Evolutionary conservation across 768 basidiomycete genomes (phyloP).

Genomic region (Mycena olivaceomarginata): DNA sequence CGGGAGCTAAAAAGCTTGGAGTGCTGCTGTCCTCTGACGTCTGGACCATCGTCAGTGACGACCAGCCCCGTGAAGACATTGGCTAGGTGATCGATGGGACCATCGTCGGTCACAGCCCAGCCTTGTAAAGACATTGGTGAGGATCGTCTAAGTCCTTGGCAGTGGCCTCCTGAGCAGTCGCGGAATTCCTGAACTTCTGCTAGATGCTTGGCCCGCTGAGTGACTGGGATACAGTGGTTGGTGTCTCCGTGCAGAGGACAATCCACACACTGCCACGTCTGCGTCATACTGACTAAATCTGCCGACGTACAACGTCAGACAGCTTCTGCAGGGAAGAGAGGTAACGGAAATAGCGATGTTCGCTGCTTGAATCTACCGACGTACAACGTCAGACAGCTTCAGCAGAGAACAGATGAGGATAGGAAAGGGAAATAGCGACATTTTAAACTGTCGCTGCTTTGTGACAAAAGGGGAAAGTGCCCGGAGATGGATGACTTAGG

Average conservation of each 20-base stretch:
- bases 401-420: slow-evolving; percentile 7
- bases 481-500: slow-evolving; percentile 15
- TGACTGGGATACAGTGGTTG: slow-evolving; percentile 1
- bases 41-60: neutral
- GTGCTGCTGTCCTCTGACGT: slow-evolving; percentile 35
- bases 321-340: neutral
- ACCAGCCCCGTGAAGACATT: no score
- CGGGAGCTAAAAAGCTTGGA: slow-evolving; percentile 39
- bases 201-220: slow-evolving; percentile 10
- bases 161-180: slow-evolving; percentile 13
- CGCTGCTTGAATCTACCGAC: slow-evolving; percentile 7
- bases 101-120: slow-evolving; percentile 30
- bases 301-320: slow-evolving; percentile 17
- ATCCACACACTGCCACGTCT: neutral
- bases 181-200: slow-evolving; percentile 15
- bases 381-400: slow-evolving; percentile 16
- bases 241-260: slow-evolving; percentile 16
- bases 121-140: slow-evolving; percentile 23
- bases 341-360: no score
- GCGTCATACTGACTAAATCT: slow-evolving; percentile 18
- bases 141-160: neutral
- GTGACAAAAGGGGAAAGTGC: slow-evolving; percentile 32
- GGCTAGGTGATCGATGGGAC: neutral
- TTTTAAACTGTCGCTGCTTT: slow-evolving; percentile 16
- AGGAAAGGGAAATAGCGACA: slow-evolving; percentile 6